Evolutionary conservation across 805 yeast species (phyloP).

Genomic region (Wickerhamomyces hampshirensis): DNA sequence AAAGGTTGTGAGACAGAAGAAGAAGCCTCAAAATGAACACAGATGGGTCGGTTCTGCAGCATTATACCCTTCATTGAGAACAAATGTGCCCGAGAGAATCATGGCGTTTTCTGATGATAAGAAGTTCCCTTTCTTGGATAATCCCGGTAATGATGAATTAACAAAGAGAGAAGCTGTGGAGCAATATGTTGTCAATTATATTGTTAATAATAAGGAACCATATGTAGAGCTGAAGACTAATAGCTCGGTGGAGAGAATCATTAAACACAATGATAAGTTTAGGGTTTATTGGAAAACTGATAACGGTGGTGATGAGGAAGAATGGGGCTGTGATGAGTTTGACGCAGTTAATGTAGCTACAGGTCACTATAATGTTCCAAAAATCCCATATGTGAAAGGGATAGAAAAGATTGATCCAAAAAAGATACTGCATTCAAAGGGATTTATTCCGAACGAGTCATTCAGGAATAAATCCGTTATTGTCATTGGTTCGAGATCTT

Average conservation of each 20-base stretch:
- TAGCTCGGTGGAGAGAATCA: slow-evolving; percentile 28
- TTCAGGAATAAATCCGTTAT: slow-evolving; percentile 33
- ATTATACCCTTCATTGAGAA: slow-evolving; percentile 2
- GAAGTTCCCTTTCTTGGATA: no score
- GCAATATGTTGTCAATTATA: slow-evolving; percentile 1
- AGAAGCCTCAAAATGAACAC: no score
- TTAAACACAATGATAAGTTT: slow-evolving; percentile 14
- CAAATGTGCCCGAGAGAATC: slow-evolving; percentile 6
- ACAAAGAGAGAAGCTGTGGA: slow-evolving; percentile 1
- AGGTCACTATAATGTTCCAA: slow-evolving; percentile 52
- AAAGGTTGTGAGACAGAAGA: background rate
- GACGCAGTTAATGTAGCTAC: slow-evolving; percentile 42
- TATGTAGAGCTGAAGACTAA: background rate
- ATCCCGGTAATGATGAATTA: slow-evolving; percentile 1
- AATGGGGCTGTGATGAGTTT: slow-evolving; percentile 32
- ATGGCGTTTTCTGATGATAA: slow-evolving; percentile 4
- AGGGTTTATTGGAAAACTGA: slow-evolving; percentile 19
- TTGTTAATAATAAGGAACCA: background rate
- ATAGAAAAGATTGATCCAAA: slow-evolving; percentile 25
- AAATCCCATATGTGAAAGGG: slow-evolving; percentile 42
- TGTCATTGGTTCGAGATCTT: slow-evolving; percentile 60
- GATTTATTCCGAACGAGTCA: slow-evolving; percentile 33
- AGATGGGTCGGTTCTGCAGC: slow-evolving; percentile 4
- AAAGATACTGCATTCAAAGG: slow-evolving; percentile 33
- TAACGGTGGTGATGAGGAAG: slow-evolving; percentile 23